These are phyloP conservation scores for Viola pubescens DNA, from an alignment of 441 rosid species.

Conservation along the genomic window DNA sequence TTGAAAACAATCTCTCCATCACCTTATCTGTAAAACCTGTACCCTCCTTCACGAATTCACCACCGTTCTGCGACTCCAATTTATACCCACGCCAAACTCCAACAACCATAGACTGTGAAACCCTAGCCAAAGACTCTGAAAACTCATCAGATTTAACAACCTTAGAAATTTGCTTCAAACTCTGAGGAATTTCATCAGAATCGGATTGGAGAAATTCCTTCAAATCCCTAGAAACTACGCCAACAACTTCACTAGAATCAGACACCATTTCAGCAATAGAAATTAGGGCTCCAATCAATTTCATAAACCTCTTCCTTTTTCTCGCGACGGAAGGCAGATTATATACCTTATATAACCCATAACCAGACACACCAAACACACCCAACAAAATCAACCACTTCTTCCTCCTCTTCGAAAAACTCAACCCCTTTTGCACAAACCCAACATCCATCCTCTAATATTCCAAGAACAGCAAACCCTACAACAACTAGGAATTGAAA, in stretches of 20 bases:
- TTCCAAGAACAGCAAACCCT: neutral
- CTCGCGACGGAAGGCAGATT: constrained; percentile 39
- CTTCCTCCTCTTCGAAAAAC: constrained; percentile 36
- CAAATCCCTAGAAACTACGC: constrained; percentile 60
- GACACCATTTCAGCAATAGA: constrained; percentile 59
- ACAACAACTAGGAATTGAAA: neutral
- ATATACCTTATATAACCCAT: constrained; percentile 51
- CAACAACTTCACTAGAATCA: constrained; percentile 56
- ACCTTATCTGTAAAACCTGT: constrained; percentile 44
- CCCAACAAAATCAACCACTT: constrained; percentile 49
- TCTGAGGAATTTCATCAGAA: constrained; percentile 71
- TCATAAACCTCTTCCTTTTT: constrained; percentile 44
- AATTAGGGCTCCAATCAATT: constrained; percentile 44
- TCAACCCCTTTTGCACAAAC: constrained; percentile 30
- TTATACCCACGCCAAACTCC: constrained; percentile 58
- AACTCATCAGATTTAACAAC: constrained; percentile 54
- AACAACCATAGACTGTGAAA: constrained; percentile 51
- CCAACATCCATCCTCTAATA: constrained; percentile 36
- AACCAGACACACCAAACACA: constrained; percentile 45
- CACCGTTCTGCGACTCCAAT: constrained; percentile 13
- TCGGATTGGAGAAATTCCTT: constrained; percentile 61
- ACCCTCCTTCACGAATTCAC: constrained; percentile 17
- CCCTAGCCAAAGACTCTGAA: constrained; percentile 41
- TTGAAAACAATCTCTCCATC: constrained; percentile 59
- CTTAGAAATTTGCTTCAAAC: constrained; percentile 77